Conservation (phyloP, 2,329 filamentous ascomycete species). For the Pseudogymnoascus sp. region DNA sequence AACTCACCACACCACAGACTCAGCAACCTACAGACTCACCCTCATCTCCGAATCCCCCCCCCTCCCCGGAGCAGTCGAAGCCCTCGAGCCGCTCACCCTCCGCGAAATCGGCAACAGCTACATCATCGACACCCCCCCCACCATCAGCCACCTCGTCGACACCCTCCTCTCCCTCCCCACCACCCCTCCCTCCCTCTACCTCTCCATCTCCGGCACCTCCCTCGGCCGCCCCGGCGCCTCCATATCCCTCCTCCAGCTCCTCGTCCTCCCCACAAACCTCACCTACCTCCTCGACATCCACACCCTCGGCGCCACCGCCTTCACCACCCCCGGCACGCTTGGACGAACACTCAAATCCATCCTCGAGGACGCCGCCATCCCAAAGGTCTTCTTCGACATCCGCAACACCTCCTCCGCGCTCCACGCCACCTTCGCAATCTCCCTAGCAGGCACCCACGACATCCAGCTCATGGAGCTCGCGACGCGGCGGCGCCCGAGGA, state of each 20-base stretch:
- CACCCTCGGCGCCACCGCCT: conserved; percentile 30
- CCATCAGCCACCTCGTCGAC: conserved; percentile 5
- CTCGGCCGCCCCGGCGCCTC: conserved; percentile 34
- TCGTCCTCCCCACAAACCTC: conserved; percentile 21
- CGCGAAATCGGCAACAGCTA: neutral
- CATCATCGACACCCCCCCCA: neutral
- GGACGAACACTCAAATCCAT: conserved; percentile 32
- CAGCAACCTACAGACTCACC: neutral
- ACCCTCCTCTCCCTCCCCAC: conserved; percentile 17
- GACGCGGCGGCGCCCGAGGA: conserved; percentile 17
- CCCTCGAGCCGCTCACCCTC: neutral
- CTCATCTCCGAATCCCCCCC: neutral
- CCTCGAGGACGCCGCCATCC: conserved; percentile 35
- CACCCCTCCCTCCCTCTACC: conserved; percentile 30
- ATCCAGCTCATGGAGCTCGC: conserved; percentile 51
- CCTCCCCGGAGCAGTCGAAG: neutral
- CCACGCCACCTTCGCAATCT: conserved; percentile 37
- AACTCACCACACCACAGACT: neutral
- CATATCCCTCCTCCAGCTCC: conserved; percentile 35
- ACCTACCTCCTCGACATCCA: conserved; percentile 38
- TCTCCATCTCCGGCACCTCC: conserved; percentile 39
- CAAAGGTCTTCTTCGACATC: conserved; percentile 51
- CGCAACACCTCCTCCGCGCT: conserved; percentile 51
- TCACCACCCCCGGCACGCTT: conserved; percentile 25
- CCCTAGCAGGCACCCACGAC: conserved; percentile 39